Evolutionary conservation across 805 yeast species (phyloP).

Genomic region (Wickerhamomyces hampshirensis): DNA sequence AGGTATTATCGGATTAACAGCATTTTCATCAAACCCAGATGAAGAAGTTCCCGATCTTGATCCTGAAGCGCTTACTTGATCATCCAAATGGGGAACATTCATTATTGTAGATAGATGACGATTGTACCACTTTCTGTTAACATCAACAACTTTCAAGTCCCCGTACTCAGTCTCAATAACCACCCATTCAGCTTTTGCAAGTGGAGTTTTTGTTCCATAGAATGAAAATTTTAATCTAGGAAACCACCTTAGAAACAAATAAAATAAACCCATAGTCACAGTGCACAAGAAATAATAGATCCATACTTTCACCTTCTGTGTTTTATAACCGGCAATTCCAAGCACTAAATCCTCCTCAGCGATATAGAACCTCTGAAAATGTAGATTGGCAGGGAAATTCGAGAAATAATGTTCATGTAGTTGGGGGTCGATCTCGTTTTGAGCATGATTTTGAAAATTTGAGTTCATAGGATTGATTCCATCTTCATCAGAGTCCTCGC

Average conservation of each 20-base stretch:
- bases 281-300: conserved; percentile 52
- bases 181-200: conserved; percentile 88
- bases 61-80: conserved; percentile 5
- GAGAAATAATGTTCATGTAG: conserved; percentile 43
- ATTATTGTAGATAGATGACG: conserved; percentile 70
- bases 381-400: conserved; percentile 36
- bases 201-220: conserved; percentile 59
- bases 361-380: conserved; percentile 78
- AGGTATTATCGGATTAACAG: conserved; percentile 49
- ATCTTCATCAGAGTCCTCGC: conserved; percentile 26
- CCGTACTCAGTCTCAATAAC: conserved; percentile 94
- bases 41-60: not conserved
- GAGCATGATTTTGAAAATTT: conserved; percentile 7
- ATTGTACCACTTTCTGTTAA: conserved; percentile 59
- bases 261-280: conserved; percentile 66
- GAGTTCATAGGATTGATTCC: conserved; percentile 23
- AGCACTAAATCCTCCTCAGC: conserved; percentile 94
- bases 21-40: conserved; percentile 22
- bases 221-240: conserved; percentile 69
- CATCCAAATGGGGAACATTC: conserved; percentile 27
- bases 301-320: conserved; percentile 40
- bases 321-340: conserved; percentile 86
- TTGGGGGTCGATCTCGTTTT: conserved; percentile 23
- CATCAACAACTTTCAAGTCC: conserved; percentile 58
- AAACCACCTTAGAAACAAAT: conserved; percentile 76